Evolutionary conservation across 2,329 filamentous ascomycete species (phyloP), one percentile per base, ranked within the genome.

Genomic region (Waltergamsia citrina): DNA sequence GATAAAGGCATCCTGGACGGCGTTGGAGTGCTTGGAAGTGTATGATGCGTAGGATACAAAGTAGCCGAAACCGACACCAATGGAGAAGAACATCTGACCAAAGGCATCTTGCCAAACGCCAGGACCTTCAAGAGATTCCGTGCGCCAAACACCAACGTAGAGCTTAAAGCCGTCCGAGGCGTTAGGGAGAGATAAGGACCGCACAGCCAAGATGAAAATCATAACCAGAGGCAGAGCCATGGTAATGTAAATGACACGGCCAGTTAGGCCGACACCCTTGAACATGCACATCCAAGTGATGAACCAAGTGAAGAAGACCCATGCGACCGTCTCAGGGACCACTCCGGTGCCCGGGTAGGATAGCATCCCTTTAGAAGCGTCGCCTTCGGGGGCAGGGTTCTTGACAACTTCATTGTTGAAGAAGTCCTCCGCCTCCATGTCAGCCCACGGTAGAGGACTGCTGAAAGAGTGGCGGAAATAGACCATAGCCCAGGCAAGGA

Each of bases 201-300:
- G 62, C 4, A 66, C 65, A n/a, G 72, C 59, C 1, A 74, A 54
- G 22, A 74, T 66, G 20, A 65, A 59, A 4, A 68, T 69, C 11
- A 68, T 69, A 34, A 71, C 45, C 10, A 72, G 63, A 0, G 70
- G 70, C 7, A 74, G 42, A 1, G 65, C 70, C 67, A 74, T 74
- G 2, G 69, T 73, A 43, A 71, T 58, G 43, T 73, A 74, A 1
- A 73, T 66, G 6, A 69, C 69, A 4, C 69, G 62, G n/a, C 69
- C 69, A 0, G 67, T 72, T 24, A 71, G 48, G 0, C 67, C 66
- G 10, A 76, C 67, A 10, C 72, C 65, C 35, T 68, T 67, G 47
- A 72, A 71, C 41, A 74, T 70, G 37, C 67, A 71, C 15, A 74
- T 43, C 69, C 69, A 72, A 20, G 74, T 62, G 5, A 73, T 33